Evolutionary conservation across 2,329 filamentous ascomycete genomes (phyloP).

Genomic region (Neofusicoccum sp.): DNA sequence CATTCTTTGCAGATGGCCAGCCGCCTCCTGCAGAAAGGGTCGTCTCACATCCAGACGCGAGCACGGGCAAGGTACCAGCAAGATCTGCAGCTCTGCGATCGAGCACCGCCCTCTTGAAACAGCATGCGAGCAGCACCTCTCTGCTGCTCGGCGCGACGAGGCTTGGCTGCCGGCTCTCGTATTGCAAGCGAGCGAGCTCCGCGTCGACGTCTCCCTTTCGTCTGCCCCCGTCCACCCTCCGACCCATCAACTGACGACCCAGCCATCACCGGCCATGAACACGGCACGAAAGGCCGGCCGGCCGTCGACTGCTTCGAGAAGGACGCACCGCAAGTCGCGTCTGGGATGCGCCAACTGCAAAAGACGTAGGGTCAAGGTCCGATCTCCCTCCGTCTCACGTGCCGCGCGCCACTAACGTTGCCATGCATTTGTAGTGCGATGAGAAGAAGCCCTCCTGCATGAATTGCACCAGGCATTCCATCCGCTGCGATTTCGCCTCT

Average conservation of each 20-base stretch:
- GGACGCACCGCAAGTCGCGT: conserved; percentile 10
- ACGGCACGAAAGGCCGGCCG: not conserved
- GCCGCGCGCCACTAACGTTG: not conserved
- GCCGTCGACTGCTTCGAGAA: not conserved
- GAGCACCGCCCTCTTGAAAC: too few species aligned
- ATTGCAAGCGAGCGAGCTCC: too few species aligned
- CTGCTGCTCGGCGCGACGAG: too few species aligned
- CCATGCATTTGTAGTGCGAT: conserved; percentile 29
- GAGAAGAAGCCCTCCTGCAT: conserved; percentile 34
- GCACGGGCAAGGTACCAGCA: too few species aligned
- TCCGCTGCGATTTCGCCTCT: conserved; percentile 30
- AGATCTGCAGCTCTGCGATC: too few species aligned
- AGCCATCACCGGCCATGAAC: not conserved
- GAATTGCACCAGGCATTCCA: conserved; percentile 34
- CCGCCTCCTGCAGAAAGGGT: too few species aligned
- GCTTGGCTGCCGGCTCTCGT: too few species aligned
- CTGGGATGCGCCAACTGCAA: conserved; percentile 17
- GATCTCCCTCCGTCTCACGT: not conserved
- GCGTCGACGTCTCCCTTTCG: not conserved
- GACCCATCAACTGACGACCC: not conserved
- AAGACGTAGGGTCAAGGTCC: conserved; percentile 13
- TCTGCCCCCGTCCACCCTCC: not conserved
- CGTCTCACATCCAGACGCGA: too few species aligned
- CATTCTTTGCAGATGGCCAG: too few species aligned
- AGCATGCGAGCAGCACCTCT: too few species aligned